phyloP scores from a whole-genome alignment of 1,139 yeast genomes.

The Hansenula sp. region DNA sequence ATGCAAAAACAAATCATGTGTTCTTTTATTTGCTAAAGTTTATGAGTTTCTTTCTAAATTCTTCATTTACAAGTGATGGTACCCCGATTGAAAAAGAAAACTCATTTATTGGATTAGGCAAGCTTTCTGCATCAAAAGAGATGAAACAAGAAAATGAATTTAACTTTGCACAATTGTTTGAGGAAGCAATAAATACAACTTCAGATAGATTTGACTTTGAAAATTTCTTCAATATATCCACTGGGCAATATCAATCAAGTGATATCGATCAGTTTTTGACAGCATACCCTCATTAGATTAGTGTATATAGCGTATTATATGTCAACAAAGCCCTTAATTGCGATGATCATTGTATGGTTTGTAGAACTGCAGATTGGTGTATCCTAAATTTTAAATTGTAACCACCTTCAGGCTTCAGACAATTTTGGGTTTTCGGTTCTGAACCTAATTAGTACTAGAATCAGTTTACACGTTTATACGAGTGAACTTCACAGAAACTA shows the following conservation, averaged over 20 bases:
- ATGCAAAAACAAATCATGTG: background rate
- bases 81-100: background rate
- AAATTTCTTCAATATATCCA: background rate
- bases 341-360: too few species aligned
- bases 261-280: background rate
- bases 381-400: too few species aligned
- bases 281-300: too few species aligned
- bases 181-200: background rate
- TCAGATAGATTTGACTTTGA: background rate
- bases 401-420: too few species aligned
- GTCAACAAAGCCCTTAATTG: too few species aligned
- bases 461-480: too few species aligned
- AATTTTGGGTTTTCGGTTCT: too few species aligned
- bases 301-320: too few species aligned
- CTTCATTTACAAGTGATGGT: slow-evolving; percentile 1
- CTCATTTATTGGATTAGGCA: background rate
- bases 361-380: too few species aligned
- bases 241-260: background rate
- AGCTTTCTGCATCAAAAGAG: background rate
- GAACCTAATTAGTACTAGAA: too few species aligned
- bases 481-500: too few species aligned
- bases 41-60: background rate
- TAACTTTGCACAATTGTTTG: background rate
- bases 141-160: background rate
- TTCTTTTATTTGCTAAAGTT: background rate